Evolutionary conservation across 371 early-diverging fungal species (phyloP).

Genomic region (Pancytospora philotis): DNA sequence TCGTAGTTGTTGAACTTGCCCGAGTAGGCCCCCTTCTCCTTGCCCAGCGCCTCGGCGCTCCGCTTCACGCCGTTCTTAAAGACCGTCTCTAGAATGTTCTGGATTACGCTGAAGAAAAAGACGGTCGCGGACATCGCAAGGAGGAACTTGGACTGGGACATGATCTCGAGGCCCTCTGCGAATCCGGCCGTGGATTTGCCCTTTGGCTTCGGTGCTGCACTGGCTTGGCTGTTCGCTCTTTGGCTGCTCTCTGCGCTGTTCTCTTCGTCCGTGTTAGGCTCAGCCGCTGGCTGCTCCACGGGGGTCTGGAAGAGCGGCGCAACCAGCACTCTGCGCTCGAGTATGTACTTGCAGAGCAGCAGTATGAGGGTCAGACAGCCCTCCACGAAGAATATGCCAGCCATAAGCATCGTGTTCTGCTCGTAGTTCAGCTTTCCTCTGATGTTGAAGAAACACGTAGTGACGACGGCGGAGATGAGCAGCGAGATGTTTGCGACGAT

Average conservation of each 20-base stretch:
- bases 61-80: slow-evolving; percentile 48
- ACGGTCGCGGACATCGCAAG: slow-evolving; percentile 56
- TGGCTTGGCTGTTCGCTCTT: too few relatives aligned
- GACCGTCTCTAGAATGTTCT: slow-evolving; percentile 55
- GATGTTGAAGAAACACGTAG: slow-evolving; percentile 28
- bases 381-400: slow-evolving; percentile 34
- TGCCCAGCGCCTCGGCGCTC: slow-evolving; percentile 28
- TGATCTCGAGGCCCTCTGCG: slow-evolving; percentile 50
- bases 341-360: slow-evolving; percentile 32
- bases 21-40: slow-evolving; percentile 35
- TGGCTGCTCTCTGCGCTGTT: slow-evolving; percentile 1
- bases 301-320: slow-evolving; percentile 42
- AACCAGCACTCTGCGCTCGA: slow-evolving; percentile 48
- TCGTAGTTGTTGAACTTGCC: slow-evolving; percentile 40
- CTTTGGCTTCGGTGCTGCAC: slow-evolving; percentile 41
- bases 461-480: slow-evolving; percentile 45
- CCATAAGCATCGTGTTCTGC: slow-evolving; percentile 29
- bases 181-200: slow-evolving; percentile 54
- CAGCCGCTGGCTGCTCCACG: too few relatives aligned
- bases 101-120: slow-evolving; percentile 52
- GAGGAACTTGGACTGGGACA: slow-evolving; percentile 50
- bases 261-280: neutral
- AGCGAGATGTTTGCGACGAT: slow-evolving; percentile 56
- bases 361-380: slow-evolving; percentile 38
- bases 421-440: slow-evolving; percentile 22